phyloP scores from a whole-genome alignment of 768 basidiomycete species.

The Kwoniella sp. region DNA sequence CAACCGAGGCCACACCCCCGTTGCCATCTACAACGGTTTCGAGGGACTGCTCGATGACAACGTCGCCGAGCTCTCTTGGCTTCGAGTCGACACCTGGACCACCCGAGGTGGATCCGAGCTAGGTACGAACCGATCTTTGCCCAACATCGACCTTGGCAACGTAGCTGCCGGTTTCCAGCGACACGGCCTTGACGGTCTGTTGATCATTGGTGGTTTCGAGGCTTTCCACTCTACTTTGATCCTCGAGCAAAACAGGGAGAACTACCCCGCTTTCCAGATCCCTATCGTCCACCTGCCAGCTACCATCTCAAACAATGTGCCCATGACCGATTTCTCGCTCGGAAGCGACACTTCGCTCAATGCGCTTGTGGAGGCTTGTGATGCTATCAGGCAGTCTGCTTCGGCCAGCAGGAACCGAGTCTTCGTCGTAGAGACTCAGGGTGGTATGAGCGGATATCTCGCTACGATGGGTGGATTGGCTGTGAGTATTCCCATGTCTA shows the following conservation, averaged over 20 bases:
- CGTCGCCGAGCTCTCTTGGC: conserved; percentile 84
- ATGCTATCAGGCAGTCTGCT: conserved; percentile 97
- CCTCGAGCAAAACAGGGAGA: conserved; percentile 74
- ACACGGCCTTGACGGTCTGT: conserved; percentile 71
- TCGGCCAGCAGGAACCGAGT: conserved; percentile 93
- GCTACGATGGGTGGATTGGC: conserved; percentile 94
- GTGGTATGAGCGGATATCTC: conserved; percentile 93
- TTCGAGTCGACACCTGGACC: conserved; percentile 95
- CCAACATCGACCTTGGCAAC: conserved; percentile 80
- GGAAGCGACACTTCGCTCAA: conserved; percentile 98
- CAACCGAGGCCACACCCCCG: conserved; percentile 85
- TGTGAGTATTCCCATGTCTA: conserved; percentile 60
- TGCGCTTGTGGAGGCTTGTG: conserved; percentile 94
- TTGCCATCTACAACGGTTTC: conserved; percentile 94
- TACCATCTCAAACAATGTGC: conserved; percentile 97
- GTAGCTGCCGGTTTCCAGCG: conserved; percentile 91
- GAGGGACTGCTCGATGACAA: conserved; percentile 88
- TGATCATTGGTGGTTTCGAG: conserved; percentile 96
- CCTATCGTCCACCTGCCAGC: conserved; percentile 96
- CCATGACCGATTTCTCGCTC: conserved; percentile 91
- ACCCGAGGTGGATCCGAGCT: conserved; percentile 95
- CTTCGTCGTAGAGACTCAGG: conserved; percentile 97
- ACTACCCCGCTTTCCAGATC: conserved; percentile 90
- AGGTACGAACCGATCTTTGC: conserved; percentile 89
- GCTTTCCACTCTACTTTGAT: conserved; percentile 78